These are phyloP conservation scores for Diaporthe sp. DNA, from an alignment of 2,329 filamentous ascomycete species.

Conservation along the genomic window DNA sequence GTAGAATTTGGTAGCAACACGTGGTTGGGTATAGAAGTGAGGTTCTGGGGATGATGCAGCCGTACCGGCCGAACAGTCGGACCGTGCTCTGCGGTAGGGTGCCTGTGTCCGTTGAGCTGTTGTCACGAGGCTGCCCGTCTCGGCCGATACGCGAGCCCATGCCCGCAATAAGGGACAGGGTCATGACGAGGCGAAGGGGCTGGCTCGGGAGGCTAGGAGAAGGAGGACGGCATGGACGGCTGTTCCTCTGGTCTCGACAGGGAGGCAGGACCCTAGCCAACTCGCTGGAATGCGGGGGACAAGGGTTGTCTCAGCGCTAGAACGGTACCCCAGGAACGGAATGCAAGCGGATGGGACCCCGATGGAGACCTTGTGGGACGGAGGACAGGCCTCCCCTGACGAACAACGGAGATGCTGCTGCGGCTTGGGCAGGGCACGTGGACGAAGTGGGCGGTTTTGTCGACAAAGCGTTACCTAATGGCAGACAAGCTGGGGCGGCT, in stretches of 20 bases:
- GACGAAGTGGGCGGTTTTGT: constrained; percentile 26
- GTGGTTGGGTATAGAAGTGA: background rate
- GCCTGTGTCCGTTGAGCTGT: constrained; percentile 16
- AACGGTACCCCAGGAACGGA: constrained; percentile 30
- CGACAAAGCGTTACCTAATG: constrained; percentile 38
- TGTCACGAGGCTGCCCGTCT: constrained; percentile 3
- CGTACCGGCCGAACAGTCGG: constrained; percentile 17
- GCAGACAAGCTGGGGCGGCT: constrained; percentile 20
- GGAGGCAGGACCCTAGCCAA: background rate
- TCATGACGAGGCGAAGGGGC: background rate
- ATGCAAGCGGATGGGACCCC: constrained; percentile 28
- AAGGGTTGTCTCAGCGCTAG: constrained; percentile 25
- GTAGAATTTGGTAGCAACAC: background rate
- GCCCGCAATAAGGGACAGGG: constrained; percentile 5
- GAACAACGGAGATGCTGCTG: background rate
- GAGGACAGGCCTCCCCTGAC: constrained; percentile 30
- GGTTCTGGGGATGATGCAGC: background rate
- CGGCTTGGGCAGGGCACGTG: constrained; percentile 20
- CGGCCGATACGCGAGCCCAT: constrained; percentile 11
- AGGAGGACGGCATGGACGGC: background rate
- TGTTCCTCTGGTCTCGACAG: background rate
- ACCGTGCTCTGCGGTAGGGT: constrained; percentile 3
- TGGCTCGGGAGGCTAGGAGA: background rate
- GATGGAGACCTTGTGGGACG: constrained; percentile 16
- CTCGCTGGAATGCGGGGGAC: constrained; percentile 18